phyloP scores from a whole-genome alignment of 495 filamentous ascomycete species.

The Lichenothelia convexa region DNA sequence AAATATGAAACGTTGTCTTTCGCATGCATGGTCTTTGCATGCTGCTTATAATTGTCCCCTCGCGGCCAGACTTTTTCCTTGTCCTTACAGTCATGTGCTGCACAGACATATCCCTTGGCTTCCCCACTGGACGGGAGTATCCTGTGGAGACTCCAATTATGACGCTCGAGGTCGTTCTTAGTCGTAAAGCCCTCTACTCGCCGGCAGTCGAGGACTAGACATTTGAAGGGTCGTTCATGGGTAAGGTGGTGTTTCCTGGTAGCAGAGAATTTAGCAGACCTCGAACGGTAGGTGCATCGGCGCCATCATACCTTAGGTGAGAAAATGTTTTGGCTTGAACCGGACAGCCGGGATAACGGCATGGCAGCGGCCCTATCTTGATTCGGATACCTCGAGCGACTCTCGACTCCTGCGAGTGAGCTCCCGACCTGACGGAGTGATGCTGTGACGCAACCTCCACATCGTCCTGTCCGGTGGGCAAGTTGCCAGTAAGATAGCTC shows the following conservation, averaged over 20 bases:
- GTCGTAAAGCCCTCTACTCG: slow-evolving; percentile 11
- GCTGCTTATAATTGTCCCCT: slow-evolving; percentile 79
- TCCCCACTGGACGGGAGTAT: background rate
- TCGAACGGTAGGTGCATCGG: no score
- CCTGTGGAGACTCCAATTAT: slow-evolving; percentile 8
- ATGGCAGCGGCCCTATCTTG: no score
- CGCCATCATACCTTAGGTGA: no score
- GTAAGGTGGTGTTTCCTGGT: slow-evolving; percentile 10
- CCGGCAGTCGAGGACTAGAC: slow-evolving; percentile 6
- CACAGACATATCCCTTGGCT: slow-evolving; percentile 49
- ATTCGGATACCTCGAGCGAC: no score
- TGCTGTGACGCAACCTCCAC: no score
- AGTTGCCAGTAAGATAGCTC: no score
- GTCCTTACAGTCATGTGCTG: slow-evolving; percentile 40
- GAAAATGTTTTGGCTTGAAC: no score
- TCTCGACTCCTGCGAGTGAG: no score
- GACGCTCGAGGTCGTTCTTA: slow-evolving; percentile 13
- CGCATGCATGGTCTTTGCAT: slow-evolving; percentile 62
- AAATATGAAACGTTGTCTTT: slow-evolving; percentile 27
- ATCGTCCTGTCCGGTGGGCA: no score
- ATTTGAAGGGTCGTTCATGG: slow-evolving; percentile 9
- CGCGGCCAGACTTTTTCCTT: slow-evolving; percentile 71
- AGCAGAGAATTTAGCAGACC: background rate
- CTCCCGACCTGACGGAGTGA: no score
- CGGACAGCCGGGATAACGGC: no score